Conservation (phyloP, 2,329 filamentous ascomycete genomes). For the Magnaporthiopsis incrustans region DNA sequence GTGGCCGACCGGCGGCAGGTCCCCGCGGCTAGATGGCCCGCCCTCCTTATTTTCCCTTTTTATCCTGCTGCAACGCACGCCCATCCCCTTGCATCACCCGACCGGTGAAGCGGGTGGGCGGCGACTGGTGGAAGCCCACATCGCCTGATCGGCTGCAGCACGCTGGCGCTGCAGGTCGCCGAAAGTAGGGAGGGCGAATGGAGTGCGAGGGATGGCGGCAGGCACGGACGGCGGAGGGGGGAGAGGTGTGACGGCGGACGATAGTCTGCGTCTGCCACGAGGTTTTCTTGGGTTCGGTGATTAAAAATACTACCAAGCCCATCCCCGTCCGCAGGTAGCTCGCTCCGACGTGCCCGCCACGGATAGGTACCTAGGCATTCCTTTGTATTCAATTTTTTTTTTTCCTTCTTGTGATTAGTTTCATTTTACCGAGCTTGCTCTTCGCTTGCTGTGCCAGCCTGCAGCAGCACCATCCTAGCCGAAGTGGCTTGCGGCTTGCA, state of each 20-base stretch:
- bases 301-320: too few species aligned
- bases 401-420: neutral
- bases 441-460: neutral
- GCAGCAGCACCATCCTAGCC: neutral
- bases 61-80: neutral
- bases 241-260: too few species aligned
- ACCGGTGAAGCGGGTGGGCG: neutral
- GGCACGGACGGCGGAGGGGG: neutral
- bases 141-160: constrained; percentile 3
- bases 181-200: neutral
- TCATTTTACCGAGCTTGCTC: too few species aligned
- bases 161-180: constrained; percentile 3
- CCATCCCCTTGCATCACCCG: neutral
- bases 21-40: too few species aligned
- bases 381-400: neutral
- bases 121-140: neutral
- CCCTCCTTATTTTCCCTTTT: neutral
- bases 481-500: neutral
- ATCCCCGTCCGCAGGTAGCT: neutral
- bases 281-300: too few species aligned
- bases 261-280: too few species aligned
- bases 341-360: neutral
- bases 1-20: neutral
- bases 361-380: neutral
- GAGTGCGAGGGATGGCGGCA: neutral